Conservation (phyloP, 495 filamentous ascomycete genomes). For the Penicillium taxi region DNA sequence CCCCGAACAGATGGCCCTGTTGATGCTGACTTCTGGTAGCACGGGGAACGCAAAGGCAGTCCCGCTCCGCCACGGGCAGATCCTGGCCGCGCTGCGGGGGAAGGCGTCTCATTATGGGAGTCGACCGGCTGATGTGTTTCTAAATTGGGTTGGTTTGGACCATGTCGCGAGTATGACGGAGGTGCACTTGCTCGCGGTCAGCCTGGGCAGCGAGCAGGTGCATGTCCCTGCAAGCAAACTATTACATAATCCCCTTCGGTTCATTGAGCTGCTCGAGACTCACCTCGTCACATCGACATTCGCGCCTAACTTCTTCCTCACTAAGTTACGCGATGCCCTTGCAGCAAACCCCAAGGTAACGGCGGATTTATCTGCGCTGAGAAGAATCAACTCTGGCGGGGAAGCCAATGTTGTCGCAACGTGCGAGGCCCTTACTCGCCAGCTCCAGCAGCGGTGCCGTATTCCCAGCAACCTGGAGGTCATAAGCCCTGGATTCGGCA, state of each 20-base stretch:
- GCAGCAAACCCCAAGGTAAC: background rate
- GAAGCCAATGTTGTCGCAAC: conserved; percentile 31
- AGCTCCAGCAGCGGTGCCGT: conserved; percentile 27
- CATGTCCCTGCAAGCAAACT: conserved; percentile 38
- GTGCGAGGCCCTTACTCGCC: conserved; percentile 15
- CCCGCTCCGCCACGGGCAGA: conserved; percentile 33
- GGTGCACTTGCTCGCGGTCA: conserved; percentile 42
- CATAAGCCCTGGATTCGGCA: conserved; percentile 44
- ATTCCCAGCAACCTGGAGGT: conserved; percentile 28
- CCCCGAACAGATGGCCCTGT: conserved; percentile 14
- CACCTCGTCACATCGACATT: conserved; percentile 42
- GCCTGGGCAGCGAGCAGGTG: conserved; percentile 34
- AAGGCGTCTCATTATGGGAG: conserved; percentile 19
- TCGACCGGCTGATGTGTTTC: conserved; percentile 17
- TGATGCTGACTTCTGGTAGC: conserved; percentile 54
- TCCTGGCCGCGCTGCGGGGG: conserved; percentile 38
- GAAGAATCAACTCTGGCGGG: conserved; percentile 28
- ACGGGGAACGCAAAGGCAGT: conserved; percentile 51
- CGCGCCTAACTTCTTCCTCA: conserved; percentile 51
- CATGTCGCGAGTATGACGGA: conserved; percentile 48
- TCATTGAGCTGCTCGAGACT: conserved; percentile 32
- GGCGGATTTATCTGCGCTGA: conserved; percentile 12
- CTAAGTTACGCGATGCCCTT: conserved; percentile 4
- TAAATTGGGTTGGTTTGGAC: conserved; percentile 48
- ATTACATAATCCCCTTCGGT: conserved; percentile 29